Conservation (phyloP, 2,329 filamentous ascomycete species). For the Scleromitrula shiraiana region DNA sequence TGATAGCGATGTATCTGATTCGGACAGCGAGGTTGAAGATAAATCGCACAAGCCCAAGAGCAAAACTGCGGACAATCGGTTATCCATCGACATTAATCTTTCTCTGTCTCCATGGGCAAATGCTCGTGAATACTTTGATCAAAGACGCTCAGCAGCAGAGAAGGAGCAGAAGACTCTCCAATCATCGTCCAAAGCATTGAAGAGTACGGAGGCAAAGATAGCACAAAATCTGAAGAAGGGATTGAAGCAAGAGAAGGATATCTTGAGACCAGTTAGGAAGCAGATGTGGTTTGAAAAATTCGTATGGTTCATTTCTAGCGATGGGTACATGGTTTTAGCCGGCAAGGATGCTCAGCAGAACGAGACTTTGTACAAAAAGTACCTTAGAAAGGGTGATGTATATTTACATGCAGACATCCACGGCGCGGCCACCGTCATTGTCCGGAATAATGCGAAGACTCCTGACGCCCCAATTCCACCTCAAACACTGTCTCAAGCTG, state of each 20-base stretch:
- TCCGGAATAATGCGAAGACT: slow-evolving; percentile 76
- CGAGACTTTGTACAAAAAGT: slow-evolving; percentile 81
- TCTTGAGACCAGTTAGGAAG: slow-evolving; percentile 73
- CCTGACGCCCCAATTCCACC: slow-evolving; percentile 84
- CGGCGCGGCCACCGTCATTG: slow-evolving; percentile 75
- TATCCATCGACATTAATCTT: slow-evolving; percentile 81
- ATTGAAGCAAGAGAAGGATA: slow-evolving; percentile 83
- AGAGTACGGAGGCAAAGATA: slow-evolving; percentile 86
- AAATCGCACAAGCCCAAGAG: slow-evolving; percentile 30
- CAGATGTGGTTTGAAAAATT: slow-evolving; percentile 98
- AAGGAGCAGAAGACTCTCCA: slow-evolving; percentile 83
- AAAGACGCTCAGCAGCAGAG: slow-evolving; percentile 72
- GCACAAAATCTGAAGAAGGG: slow-evolving; percentile 76
- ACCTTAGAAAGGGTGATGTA: slow-evolving; percentile 81
- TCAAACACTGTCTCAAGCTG: slow-evolving; percentile 84
- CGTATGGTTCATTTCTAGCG: slow-evolving; percentile 87
- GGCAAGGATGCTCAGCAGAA: slow-evolving; percentile 85
- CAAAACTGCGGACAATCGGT: slow-evolving; percentile 41
- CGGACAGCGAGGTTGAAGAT: slow-evolving; percentile 49
- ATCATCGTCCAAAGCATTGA: slow-evolving; percentile 75
- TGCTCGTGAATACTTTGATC: slow-evolving; percentile 83
- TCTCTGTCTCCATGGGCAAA: slow-evolving; percentile 79
- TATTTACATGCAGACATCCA: slow-evolving; percentile 87
- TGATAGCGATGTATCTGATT: slow-evolving; percentile 56
- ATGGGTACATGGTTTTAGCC: slow-evolving; percentile 86